A percentile compares a stretch with the other conserved stretches of the same genome.
Conservation (phyloP, 805 yeast genomes). For the Wickerhamiella brachini region DNA sequence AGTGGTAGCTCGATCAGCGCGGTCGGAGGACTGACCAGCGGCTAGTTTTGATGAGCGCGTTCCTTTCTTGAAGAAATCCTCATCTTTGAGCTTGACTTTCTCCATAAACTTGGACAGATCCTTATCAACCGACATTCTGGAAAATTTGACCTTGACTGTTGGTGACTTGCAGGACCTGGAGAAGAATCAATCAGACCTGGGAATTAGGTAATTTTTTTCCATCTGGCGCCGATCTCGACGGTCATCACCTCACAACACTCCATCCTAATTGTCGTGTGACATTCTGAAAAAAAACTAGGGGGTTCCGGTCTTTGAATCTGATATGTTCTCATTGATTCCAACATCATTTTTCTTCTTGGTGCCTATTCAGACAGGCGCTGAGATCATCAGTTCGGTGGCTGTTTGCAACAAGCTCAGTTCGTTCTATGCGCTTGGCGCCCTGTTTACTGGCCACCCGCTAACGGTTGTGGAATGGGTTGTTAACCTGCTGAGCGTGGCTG, state of each 20-base stretch:
- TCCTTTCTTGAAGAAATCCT: conserved; percentile 17
- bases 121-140: conserved; percentile 1
- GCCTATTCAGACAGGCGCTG: conserved; percentile 82
- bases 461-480: conserved; percentile 71
- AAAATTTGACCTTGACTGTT: neutral
- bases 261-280: neutral
- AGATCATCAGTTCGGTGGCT: conserved; percentile 58
- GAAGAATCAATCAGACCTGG: too few species aligned
- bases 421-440: conserved; percentile 67
- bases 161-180: neutral
- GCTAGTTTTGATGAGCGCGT: conserved; percentile 16
- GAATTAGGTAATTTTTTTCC: neutral
- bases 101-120: conserved; percentile 7
- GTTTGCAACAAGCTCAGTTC: conserved; percentile 84
- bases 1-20: conserved; percentile 89
- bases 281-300: neutral
- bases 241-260: neutral
- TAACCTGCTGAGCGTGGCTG: conserved; percentile 49
- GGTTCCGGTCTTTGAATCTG: neutral
- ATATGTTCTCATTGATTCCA: conserved; percentile 15
- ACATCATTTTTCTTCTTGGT: conserved; percentile 52
- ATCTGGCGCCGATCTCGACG: too few species aligned
- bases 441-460: conserved; percentile 77
- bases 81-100: conserved; percentile 14
- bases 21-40: conserved; percentile 34